Base-by-base conservation (phyloP, 2,329 filamentous ascomycete genomes). In the Xylariaceae sp. region DNA sequence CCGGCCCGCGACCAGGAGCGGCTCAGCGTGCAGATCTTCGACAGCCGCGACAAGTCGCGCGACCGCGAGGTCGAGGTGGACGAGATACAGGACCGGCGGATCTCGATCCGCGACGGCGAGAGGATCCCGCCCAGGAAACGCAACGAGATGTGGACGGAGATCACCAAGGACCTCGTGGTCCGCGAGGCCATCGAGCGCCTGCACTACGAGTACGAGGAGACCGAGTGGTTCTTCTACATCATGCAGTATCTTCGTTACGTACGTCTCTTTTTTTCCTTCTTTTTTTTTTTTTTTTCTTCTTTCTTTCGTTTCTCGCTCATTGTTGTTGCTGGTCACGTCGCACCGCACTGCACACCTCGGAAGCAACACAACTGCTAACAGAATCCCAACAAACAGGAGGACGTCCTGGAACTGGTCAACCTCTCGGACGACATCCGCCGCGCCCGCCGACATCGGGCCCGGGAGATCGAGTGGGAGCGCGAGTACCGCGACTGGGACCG, bases 131-230 rank as follows among this genome's bases (percentile, higher is more conserved):
- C 72, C 14, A 72, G 78, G 20, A 80, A 79, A 49, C 76, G 81
- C 29, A 81, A 83, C 53, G 85, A 89, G 57, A 90, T 96, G 78
- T 98, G 93, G 93, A 99, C 95, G 0, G 95, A 98, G 75, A 91
- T 99, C 65, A 96, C 93, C 44, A 96, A 96, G 75, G 93, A 96
- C 65, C 76, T 98, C 37, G 91, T 98, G 16, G 81, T 88, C 56
- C 86, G 89, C 50, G 92, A 97, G 71, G 95, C 95, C 18, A 90
- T 98, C 62, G 88, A 96, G 65, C 81, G 89, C 67, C 77, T 88
- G 69, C 91, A 91, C 2, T 98, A 96, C 73, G 87, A 90, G 57
- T 98, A 88, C 69, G 91, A 97, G 71, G 93, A 98, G 79, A 95
- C 91, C 0, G 89, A 91, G 51, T 85, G 83, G 60, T 96, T 91